phyloP scores from a whole-genome alignment of 208 protist species.

The Leishmania amazonensis region DNA sequence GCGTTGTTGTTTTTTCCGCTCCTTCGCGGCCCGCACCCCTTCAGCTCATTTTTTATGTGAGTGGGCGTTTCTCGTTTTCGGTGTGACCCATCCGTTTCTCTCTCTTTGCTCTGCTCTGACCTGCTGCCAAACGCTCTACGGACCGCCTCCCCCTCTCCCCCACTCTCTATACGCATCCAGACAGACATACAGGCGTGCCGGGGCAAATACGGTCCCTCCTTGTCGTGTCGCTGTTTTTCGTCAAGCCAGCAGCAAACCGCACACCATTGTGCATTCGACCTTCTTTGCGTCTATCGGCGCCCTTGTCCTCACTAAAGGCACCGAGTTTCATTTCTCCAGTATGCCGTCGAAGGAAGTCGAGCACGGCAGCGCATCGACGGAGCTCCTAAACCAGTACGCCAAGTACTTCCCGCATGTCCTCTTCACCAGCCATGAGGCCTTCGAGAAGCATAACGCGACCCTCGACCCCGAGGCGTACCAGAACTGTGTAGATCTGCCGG shows the following conservation, averaged over 20 bases:
- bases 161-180: background rate
- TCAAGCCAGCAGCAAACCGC: background rate
- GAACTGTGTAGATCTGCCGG: conserved; percentile 40
- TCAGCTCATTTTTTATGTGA: background rate
- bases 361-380: conserved; percentile 33
- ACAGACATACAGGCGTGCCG: background rate
- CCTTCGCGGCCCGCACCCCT: background rate
- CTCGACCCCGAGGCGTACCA: conserved; percentile 41
- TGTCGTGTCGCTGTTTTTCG: background rate
- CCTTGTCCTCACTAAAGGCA: background rate
- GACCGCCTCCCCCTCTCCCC: background rate
- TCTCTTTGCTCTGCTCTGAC: background rate
- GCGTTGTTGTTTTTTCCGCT: background rate
- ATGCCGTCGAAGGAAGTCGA: conserved; percentile 34
- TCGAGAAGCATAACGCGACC: conserved; percentile 57
- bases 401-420: conserved; percentile 85
- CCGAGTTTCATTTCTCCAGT: background rate
- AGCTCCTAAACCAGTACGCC: conserved; percentile 78
- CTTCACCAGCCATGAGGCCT: conserved; percentile 67
- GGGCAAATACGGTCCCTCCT: background rate
- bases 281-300: background rate
- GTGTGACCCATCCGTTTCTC: background rate
- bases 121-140: background rate
- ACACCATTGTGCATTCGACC: background rate
- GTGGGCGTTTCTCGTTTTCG: background rate